A percentile compares a stretch with the other conserved stretches of the same genome.
Evolutionary conservation across 2,329 filamentous ascomycete species (phyloP).

Genomic region (Diaporthe humulicola): DNA sequence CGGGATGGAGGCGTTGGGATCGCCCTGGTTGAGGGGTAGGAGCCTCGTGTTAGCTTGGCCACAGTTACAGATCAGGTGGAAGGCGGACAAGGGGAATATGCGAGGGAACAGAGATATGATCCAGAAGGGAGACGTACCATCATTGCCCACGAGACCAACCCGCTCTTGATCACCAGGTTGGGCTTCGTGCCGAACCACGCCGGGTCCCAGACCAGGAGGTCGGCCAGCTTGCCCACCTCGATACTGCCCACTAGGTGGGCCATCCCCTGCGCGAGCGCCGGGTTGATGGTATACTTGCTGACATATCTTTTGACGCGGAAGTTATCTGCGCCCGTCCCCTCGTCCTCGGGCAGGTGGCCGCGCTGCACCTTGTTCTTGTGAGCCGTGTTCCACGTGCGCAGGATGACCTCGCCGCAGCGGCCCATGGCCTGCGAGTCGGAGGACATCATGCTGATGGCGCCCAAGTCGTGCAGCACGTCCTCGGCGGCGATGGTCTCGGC

Average conservation of each 20-base stretch:
- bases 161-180: conserved; percentile 84
- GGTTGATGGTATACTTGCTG: conserved; percentile 97
- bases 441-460: conserved; percentile 98
- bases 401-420: conserved; percentile 91
- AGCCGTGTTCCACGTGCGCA: conserved; percentile 96
- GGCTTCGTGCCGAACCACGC: conserved; percentile 92
- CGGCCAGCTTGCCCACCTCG: conserved; percentile 90
- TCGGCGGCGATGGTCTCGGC: conserved; percentile 97
- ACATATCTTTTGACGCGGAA: conserved; percentile 93
- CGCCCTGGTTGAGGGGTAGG: conserved; percentile 66
- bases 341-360: conserved; percentile 81
- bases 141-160: conserved; percentile 84
- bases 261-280: conserved; percentile 92
- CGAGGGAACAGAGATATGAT: conserved; percentile 3
- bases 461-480: conserved; percentile 94
- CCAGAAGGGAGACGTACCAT: conserved; percentile 72
- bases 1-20: conserved; percentile 87
- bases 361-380: conserved; percentile 96
- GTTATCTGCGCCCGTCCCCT: conserved; percentile 86
- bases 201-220: conserved; percentile 89
- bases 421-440: conserved; percentile 98
- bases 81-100: not conserved
- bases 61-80: not conserved
- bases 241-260: conserved; percentile 86
- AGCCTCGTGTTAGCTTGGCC: conserved; percentile 10